phyloP scores from a whole-genome alignment of 2,329 filamentous ascomycete genomes.

The Lachnellula suecica region DNA sequence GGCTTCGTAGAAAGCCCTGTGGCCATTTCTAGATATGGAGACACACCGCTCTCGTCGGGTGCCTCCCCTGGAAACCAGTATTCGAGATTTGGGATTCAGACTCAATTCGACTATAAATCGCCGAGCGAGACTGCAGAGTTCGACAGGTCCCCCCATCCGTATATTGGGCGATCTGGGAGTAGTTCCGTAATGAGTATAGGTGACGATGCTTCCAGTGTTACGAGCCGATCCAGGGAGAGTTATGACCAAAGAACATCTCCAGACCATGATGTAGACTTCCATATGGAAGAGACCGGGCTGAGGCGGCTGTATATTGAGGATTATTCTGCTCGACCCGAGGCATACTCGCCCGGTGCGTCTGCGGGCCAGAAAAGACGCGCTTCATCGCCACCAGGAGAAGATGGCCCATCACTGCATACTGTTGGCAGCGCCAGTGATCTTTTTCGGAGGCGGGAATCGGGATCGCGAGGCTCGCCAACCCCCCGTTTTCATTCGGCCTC shows the following conservation, averaged over 20 bases:
- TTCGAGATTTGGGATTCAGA: conserved; percentile 19
- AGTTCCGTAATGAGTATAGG: conserved; percentile 38
- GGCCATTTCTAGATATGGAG: conserved; percentile 29
- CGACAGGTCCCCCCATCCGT: conserved; percentile 30
- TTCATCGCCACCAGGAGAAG: conserved; percentile 58
- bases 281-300: conserved; percentile 53
- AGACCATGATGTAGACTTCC: conserved; percentile 42
- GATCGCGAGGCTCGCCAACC: conserved; percentile 52
- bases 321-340: conserved; percentile 36
- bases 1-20: conserved; percentile 30
- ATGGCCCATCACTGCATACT: conserved; percentile 33
- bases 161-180: conserved; percentile 44
- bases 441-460: conserved; percentile 43
- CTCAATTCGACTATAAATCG: conserved; percentile 29
- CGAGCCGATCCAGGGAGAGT: conserved; percentile 55
- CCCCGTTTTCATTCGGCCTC: conserved; percentile 55
- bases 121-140: conserved; percentile 30
- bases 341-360: conserved; percentile 31
- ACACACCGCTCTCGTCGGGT: conserved; percentile 28
- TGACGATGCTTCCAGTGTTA: conserved; percentile 50
- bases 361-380: conserved; percentile 63
- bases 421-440: conserved; percentile 34
- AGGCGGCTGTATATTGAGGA: conserved; percentile 53
- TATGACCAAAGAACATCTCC: conserved; percentile 55
- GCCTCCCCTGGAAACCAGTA: conserved; percentile 29